Base-by-base conservation (phyloP, 176 grass and related monocot genomes). In the Thalia dealbata region DNA sequence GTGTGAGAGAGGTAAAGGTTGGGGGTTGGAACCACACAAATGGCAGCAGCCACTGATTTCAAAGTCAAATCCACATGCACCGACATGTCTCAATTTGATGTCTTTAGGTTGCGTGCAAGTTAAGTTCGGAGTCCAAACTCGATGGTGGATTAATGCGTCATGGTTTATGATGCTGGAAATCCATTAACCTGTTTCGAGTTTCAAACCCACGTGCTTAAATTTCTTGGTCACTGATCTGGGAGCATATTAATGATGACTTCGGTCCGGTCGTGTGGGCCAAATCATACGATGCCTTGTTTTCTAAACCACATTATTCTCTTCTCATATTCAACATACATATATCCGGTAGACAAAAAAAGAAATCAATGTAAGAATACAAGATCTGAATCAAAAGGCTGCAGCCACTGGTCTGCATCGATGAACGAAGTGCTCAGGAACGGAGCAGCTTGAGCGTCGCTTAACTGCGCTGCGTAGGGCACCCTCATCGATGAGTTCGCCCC, bases 331-430 rank as follows among this genome's bases (percentile, higher is more conserved):
- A n/a, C n/a, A n/a, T n/a, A n/a, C n/a, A n/a, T n/a, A n/a, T n/a
- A n/a, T n/a, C n/a, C n/a, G n/a, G n/a, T n/a, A n/a, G n/a, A n/a
- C n/a, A n/a, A n/a, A n/a, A n/a, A n/a, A n/a, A n/a, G n/a, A 48
- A 1, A 48, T 48, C 11, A 48, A 48, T 48, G 27, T 52, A 27
- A 15, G 15, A 50, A 50, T 14, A 52, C 5, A 50, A 52, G 45
- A 51, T 25, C 18, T 9, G 14, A 16, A 9, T 7, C n/a, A 26
- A 71, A 89, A 76, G 92, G 89, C 71, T 89, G 83, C 64, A 92
- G 76, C 92, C 89, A 96, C 61, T 55, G 71, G 60, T 87, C 72
- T 87, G 84, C 92, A 58, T 89, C 80, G n/a, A 96, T 82, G 82
- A 82, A 92, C 79, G 89, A 89, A 61, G 84, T 78, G 44, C 71